These are phyloP conservation scores for Arthroderma sp. DNA, from an alignment of 2,329 filamentous ascomycete genomes.

Conservation along the genomic window DNA sequence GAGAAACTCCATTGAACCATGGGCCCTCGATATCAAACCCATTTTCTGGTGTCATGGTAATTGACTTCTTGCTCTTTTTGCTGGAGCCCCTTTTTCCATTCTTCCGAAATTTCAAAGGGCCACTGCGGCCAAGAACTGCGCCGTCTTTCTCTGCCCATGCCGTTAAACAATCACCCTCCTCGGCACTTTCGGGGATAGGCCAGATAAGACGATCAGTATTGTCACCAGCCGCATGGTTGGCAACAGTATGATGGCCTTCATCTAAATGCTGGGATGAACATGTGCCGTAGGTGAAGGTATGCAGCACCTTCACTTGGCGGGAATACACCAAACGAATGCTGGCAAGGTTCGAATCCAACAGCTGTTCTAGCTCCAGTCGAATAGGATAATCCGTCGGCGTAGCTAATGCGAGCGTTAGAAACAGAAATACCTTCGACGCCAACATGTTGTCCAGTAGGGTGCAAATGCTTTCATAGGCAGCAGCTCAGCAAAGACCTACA, in stretches of 20 bases:
- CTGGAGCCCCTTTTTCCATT: background rate
- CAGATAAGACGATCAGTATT: background rate
- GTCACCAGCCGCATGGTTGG: background rate
- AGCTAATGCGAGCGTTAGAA: too few species aligned
- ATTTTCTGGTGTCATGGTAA: background rate
- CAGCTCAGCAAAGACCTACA: too few species aligned
- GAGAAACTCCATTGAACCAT: conserved; percentile 18
- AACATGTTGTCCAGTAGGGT: too few species aligned
- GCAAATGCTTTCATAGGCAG: too few species aligned
- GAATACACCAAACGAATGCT: background rate
- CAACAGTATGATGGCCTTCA: background rate
- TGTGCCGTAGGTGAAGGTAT: background rate
- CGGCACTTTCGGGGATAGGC: background rate
- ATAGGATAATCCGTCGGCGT: background rate
- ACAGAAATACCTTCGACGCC: too few species aligned
- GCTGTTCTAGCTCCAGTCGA: background rate
- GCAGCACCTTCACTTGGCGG: background rate
- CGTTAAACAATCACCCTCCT: background rate
- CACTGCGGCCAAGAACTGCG: background rate
- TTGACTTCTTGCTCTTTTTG: background rate
- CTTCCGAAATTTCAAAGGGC: background rate
- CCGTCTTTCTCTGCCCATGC: background rate
- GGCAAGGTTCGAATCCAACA: background rate
- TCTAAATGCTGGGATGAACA: background rate
- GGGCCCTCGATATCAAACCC: conserved; percentile 13